Conservation (phyloP, 2,329 filamentous ascomycete genomes). For the Trichoderma endophyticum region DNA sequence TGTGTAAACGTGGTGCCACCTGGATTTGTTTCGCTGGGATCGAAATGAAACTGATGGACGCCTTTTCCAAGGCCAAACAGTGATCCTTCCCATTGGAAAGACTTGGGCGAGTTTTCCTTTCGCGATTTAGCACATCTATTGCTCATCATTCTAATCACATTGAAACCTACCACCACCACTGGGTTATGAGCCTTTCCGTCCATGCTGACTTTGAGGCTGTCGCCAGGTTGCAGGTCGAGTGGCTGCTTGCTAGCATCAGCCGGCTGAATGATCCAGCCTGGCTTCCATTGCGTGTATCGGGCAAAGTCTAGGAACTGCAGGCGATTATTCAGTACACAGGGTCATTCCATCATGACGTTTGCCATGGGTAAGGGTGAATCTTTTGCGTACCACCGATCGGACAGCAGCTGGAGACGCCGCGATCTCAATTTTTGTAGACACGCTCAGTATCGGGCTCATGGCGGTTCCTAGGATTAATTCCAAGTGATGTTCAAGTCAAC, state of each 20-base stretch:
- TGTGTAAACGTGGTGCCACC: constrained; percentile 9
- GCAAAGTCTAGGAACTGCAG: constrained; percentile 8
- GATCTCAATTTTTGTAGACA: constrained; percentile 13
- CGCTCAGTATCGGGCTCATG: constrained; percentile 9
- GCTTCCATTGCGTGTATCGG: constrained; percentile 10
- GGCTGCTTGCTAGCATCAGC: not conserved
- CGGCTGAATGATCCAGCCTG: constrained; percentile 7
- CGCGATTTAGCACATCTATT: not conserved
- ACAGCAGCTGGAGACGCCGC: constrained; percentile 9
- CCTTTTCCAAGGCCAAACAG: constrained; percentile 9
- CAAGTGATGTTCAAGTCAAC: too few species aligned
- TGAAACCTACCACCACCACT: not conserved
- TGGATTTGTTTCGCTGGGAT: not conserved
- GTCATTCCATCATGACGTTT: not conserved
- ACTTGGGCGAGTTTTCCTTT: constrained; percentile 5
- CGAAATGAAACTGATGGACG: constrained; percentile 9
- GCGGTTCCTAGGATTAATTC: not conserved
- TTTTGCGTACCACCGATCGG: constrained; percentile 1
- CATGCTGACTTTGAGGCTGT: constrained; percentile 7
- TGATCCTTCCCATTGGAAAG: constrained; percentile 11
- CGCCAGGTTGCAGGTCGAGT: not conserved
- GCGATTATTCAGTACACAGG: not conserved
- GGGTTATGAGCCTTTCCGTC: not conserved
- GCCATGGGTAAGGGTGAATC: not conserved
- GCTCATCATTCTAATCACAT: not conserved